These are phyloP conservation scores for Akebia trifoliata DNA, from an alignment of 164 flowering plant species.

Conservation along the genomic window DNA sequence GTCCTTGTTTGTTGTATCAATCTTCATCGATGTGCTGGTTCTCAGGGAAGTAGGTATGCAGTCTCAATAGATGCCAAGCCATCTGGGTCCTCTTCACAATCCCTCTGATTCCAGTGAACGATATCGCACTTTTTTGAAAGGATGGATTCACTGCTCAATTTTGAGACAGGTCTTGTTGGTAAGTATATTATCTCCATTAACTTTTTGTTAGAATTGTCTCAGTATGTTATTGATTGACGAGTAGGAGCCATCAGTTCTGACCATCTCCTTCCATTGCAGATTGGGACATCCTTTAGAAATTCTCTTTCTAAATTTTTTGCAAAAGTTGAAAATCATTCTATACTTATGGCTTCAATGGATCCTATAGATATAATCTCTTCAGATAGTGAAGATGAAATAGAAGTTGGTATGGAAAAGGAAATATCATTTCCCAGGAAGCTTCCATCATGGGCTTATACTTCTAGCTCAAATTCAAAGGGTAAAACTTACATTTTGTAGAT, in stretches of 20 bases:
- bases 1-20: slow-evolving; percentile 1
- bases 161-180: slow-evolving; percentile 23
- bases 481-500: slow-evolving; percentile 12
- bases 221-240: not conserved
- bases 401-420: slow-evolving; percentile 24
- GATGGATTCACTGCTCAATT: slow-evolving; percentile 26
- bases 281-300: slow-evolving; percentile 12
- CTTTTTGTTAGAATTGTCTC: not conserved
- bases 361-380: slow-evolving; percentile 72
- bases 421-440: slow-evolving; percentile 30
- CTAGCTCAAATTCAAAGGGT: slow-evolving; percentile 21
- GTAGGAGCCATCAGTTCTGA: not conserved
- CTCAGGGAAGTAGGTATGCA: slow-evolving; percentile 17
- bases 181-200: slow-evolving; percentile 6
- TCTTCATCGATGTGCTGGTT: slow-evolving; percentile 6
- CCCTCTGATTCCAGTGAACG: slow-evolving; percentile 15
- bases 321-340: slow-evolving; percentile 7
- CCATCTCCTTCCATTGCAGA: slow-evolving; percentile 19
- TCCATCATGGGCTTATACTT: slow-evolving; percentile 42
- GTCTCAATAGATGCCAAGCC: slow-evolving; percentile 16
- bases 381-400: slow-evolving; percentile 54
- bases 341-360: slow-evolving; percentile 26
- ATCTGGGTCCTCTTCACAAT: slow-evolving; percentile 16
- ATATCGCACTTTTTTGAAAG: slow-evolving; percentile 18
- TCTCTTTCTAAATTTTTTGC: slow-evolving; percentile 12